Evolutionary conservation across 768 basidiomycete species (phyloP).

Genomic region (Leccinum aurantiacum): DNA sequence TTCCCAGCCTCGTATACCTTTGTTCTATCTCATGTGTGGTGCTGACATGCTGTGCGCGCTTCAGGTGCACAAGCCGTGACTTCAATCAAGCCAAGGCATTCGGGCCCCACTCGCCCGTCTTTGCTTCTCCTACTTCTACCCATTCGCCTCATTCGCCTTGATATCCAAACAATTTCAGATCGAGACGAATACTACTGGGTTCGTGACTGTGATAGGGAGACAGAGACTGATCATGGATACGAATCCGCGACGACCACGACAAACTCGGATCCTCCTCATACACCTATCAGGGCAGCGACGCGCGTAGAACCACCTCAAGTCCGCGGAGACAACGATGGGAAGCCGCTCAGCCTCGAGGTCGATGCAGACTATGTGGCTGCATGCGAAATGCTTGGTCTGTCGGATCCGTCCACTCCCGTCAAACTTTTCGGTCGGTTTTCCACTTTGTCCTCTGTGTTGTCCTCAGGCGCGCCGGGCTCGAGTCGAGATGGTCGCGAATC

Average conservation of each 20-base stretch:
- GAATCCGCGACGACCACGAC: constrained; percentile 30
- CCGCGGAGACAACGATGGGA: constrained; percentile 17
- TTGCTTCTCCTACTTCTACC: constrained; percentile 1
- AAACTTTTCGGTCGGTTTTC: constrained; percentile 16
- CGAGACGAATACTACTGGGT: constrained; percentile 5
- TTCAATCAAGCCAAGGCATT: constrained; percentile 5
- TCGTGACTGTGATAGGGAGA: constrained; percentile 23
- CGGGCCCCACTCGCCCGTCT: constrained; percentile 5
- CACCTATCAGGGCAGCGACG: constrained; percentile 17
- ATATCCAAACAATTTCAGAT: constrained; percentile 2
- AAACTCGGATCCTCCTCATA: constrained; percentile 28
- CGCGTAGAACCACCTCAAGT: constrained; percentile 8
- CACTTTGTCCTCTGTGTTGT: neutral
- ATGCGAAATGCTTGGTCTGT: constrained; percentile 5
- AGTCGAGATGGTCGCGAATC: constrained; percentile 8
- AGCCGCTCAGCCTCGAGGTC: constrained; percentile 8
- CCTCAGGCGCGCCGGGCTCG: neutral
- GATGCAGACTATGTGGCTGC: neutral
- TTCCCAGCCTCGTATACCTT: neutral
- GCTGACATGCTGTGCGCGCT: constrained; percentile 9
- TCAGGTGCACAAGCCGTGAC: constrained; percentile 18
- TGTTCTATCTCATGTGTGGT: neutral
- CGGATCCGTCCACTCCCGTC: constrained; percentile 18
- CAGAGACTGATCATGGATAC: constrained; percentile 26
- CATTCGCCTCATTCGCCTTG: constrained; percentile 3